Base-by-base conservation (phyloP, 2,329 filamentous ascomycete species). In the Knoxdaviesia capensis region DNA sequence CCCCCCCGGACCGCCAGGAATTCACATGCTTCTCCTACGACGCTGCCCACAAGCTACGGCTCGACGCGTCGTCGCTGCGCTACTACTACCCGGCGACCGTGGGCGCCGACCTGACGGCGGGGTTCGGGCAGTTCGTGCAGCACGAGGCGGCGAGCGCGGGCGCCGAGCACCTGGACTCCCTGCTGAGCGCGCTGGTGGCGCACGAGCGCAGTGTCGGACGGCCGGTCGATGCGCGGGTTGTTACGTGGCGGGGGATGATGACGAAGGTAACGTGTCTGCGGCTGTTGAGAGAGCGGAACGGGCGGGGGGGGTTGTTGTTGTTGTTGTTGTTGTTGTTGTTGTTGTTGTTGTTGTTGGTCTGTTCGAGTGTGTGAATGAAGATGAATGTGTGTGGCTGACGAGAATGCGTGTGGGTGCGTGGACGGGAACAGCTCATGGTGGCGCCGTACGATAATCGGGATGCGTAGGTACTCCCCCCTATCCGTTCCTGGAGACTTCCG, bases 231-330 rank as follows among this genome's bases (percentile, higher is more conserved):
- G 79, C 80, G 2, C 76, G 93, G 51, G 57, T 96, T 38, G 69
- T 96, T 41, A 96, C 88, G 1, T 98, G 88, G 88, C 69, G 90
- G 52, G 90, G 90, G 34, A 94, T 96, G 85, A 87, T 98, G 79
- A 96, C 90, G 47, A 98, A 94, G 69, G 85, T 87, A 55, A 42
- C 59, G 41, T 28, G 34, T 8, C 20, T 20, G 20, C 20, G 2
- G 20, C 20, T 20, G 20, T 20, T 20, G 20, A 20, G 20, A 20
- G 20, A 20, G 20, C 20, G 20, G 20, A 20, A 20, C 20, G 20
- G 20, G 20, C 20, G 20, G 2, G 20, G 20, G n/a, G n/a, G n/a
- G 28, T 7, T 41, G n/a, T 11, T 30, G 6, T 6, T 28, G 10
- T n/a, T n/a, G 28, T 7, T 41, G n/a, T 11, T 30, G 6, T 6